Conservation (phyloP, 352 stramenopile genomes). For the Globisporangium radiosum region DNA sequence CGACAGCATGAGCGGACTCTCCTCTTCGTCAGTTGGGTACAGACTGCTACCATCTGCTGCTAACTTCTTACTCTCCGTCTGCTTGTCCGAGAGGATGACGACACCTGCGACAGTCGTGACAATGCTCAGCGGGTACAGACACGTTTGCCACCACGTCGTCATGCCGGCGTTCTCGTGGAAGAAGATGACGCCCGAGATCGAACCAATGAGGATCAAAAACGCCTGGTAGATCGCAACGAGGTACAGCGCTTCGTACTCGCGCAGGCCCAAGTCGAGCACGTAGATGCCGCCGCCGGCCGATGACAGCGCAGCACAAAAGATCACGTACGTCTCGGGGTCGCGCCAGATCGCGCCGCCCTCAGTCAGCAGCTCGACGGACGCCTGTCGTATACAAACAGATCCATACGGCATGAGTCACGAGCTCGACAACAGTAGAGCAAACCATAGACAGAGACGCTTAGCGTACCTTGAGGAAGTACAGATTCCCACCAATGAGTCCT, state of each 20-base stretch:
- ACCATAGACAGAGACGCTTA: too few species aligned
- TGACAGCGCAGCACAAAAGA: slow-evolving; percentile 56
- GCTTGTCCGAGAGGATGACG: slow-evolving; percentile 78
- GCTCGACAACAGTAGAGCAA: too few species aligned
- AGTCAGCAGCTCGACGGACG: slow-evolving; percentile 70
- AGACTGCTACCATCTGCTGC: slow-evolving; percentile 2
- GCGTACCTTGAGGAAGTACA: slow-evolving; percentile 83
- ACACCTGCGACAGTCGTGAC: slow-evolving; percentile 72
- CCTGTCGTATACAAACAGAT: slow-evolving; percentile 19
- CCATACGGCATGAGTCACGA: too few species aligned
- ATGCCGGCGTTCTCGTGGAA: slow-evolving; percentile 84
- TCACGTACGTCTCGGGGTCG: slow-evolving; percentile 64
- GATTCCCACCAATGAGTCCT: slow-evolving; percentile 75
- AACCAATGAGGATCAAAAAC: slow-evolving; percentile 81
- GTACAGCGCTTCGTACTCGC: slow-evolving; percentile 84
- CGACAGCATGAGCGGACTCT: slow-evolving; percentile 36
- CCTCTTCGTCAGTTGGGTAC: slow-evolving; percentile 27
- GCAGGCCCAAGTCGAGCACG: slow-evolving; percentile 63
- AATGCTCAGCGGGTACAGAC: slow-evolving; percentile 74
- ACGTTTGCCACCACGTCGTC: slow-evolving; percentile 73
- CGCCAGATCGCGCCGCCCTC: slow-evolving; percentile 69
- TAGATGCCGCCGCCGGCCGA: slow-evolving; percentile 75
- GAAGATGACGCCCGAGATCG: slow-evolving; percentile 82
- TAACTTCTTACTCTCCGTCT: slow-evolving; percentile 37
- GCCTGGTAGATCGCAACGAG: slow-evolving; percentile 82